Evolutionary conservation across 108 stramenopile genomes (phyloP).

Genomic region (Epithemia pelagica): DNA sequence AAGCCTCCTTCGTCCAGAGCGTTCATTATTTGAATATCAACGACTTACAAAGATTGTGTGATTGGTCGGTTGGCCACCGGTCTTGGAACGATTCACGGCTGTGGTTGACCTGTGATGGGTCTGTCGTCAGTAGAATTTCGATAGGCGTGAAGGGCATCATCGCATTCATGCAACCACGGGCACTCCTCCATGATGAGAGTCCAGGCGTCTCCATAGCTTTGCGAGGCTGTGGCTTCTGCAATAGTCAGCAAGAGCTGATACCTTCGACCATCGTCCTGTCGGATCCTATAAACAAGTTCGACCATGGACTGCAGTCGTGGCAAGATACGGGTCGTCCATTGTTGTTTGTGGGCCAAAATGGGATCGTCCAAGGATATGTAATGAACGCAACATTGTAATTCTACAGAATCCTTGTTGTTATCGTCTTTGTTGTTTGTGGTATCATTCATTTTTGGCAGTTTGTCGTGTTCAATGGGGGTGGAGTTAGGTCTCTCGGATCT

Average conservation of each 20-base stretch:
- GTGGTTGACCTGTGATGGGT: too few species aligned
- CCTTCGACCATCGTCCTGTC: conserved; percentile 53
- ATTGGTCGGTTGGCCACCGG: too few species aligned
- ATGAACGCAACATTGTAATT: conserved; percentile 42
- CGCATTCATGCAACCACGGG: conserved; percentile 52
- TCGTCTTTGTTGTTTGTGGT: not conserved
- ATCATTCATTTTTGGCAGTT: not conserved
- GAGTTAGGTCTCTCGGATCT: too few species aligned
- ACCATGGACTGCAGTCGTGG: conserved; percentile 65
- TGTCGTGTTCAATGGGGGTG: too few species aligned
- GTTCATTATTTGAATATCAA: too few species aligned
- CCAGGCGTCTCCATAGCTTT: conserved; percentile 28
- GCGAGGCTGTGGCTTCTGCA: conserved; percentile 1
- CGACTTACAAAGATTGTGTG: too few species aligned
- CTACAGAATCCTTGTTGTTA: not conserved
- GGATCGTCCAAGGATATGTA: conserved; percentile 65
- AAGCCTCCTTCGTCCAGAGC: too few species aligned
- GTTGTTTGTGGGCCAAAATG: conserved; percentile 39
- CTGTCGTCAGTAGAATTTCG: too few species aligned
- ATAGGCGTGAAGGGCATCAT: conserved; percentile 29
- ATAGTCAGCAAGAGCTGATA: conserved; percentile 45
- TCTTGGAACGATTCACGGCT: too few species aligned
- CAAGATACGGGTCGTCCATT: conserved; percentile 49
- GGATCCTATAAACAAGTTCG: conserved; percentile 59
- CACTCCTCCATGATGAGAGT: conserved; percentile 38